Evolutionary conservation across 768 basidiomycete species (phyloP), one percentile per base, ranked within the genome.

Genomic region (Mycena leptocephala): DNA sequence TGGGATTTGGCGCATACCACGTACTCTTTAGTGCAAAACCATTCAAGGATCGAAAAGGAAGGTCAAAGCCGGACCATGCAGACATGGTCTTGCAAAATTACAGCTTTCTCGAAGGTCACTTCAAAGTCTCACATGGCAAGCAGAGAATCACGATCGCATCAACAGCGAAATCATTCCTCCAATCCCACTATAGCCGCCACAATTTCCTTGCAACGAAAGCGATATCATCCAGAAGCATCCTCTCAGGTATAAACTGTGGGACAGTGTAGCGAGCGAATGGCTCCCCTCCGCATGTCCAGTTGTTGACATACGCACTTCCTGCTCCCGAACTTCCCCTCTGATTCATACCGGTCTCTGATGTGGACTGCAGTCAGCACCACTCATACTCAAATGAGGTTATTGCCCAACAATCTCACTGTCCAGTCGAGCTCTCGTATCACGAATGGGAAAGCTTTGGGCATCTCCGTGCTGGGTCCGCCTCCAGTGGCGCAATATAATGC

Each of bases 401-500:
- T n/a, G 70, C 70, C 11, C 58, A 32, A 7, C 70, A 70, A 26
- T 62, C 33, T 2, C 32, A 28, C 5, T 70, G 70, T 66, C 87
- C 86, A 6, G 58, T 64, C 26, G 82, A 86, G 8, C 80, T 92
- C 28, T 84, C 76, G 10, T 74, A 89, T 2, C 89, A 92, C 33
- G 90, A 92, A 68, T 88, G 83, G 39, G 81, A 87, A 16, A 83
- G 87, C 0, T 92, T 90, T 64, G 87, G 85, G 14, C 81, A 84
- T 62, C 75, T 92, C 41, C 88, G 91, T 7, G 84, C 87, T 43
- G 90, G 91, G 72, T 82, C 0, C 79, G 72, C 2, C 75, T 92
- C 0, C 90, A 92, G 62, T 91, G 90, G 90, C 79, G 87, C 46
- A 92, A 92, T 72, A 86, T 92, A 46, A 72, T 85, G 16, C 85